These are phyloP conservation scores for Penicillium argentinense DNA, from an alignment of 495 filamentous ascomycete genomes.

Conservation along the genomic window DNA sequence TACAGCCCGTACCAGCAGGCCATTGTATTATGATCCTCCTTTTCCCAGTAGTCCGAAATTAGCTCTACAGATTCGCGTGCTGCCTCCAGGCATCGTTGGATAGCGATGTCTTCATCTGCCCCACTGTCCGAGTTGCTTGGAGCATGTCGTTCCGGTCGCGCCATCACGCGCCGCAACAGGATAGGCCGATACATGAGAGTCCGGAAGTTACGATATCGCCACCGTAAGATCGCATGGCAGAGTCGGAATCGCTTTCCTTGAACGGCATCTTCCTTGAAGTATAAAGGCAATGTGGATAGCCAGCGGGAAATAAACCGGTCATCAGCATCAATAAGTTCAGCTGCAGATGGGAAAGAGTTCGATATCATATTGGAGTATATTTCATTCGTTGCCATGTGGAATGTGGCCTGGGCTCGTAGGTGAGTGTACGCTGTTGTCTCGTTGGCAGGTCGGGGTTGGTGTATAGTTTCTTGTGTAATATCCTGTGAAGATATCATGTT, in stretches of 20 bases:
- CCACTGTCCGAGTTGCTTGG: background rate
- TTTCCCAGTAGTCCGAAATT: conserved; percentile 15
- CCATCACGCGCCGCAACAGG: conserved; percentile 13
- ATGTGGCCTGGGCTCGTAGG: conserved; percentile 14
- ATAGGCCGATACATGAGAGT: conserved; percentile 24
- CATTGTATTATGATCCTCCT: conserved; percentile 14
- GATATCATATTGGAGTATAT: conserved; percentile 25
- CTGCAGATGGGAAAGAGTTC: conserved; percentile 13
- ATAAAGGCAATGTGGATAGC: conserved; percentile 5
- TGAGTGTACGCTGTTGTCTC: conserved; percentile 22
- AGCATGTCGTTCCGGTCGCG: background rate
- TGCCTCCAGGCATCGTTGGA: conserved; percentile 17
- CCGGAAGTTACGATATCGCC: conserved; percentile 23
- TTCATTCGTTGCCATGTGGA: conserved; percentile 13
- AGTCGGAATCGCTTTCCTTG: conserved; percentile 13
- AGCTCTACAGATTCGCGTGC: conserved; percentile 16
- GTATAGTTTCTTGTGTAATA: conserved; percentile 11
- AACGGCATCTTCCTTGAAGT: conserved; percentile 11
- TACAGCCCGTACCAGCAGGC: conserved; percentile 25
- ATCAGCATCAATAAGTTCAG: conserved; percentile 14
- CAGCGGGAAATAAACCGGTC: conserved; percentile 18
- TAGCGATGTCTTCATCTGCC: conserved; percentile 3
- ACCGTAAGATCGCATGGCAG: conserved; percentile 18
- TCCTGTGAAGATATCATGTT: no score
- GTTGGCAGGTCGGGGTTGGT: background rate